Conservation (phyloP, 2,329 filamentous ascomycete species). For the Albophoma yamanashiensis region DNA sequence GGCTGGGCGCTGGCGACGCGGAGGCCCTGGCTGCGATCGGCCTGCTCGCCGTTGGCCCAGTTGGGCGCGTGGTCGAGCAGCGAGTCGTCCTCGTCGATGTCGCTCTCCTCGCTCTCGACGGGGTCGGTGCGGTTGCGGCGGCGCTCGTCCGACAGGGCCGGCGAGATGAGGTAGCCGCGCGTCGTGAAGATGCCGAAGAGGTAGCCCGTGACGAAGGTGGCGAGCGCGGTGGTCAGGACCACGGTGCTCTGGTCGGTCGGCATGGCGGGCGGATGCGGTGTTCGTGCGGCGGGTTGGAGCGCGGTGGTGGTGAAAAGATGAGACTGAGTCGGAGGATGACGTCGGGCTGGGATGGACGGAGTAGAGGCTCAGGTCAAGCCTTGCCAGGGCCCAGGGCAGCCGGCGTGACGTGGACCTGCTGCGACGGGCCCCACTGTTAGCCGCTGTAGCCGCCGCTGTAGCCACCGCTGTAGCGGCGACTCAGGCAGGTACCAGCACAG, state of each 20-base stretch:
- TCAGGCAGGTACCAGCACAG: background rate
- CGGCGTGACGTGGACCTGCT: background rate
- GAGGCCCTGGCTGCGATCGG: constrained; percentile 48
- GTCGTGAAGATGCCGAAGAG: constrained; percentile 68
- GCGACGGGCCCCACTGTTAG: background rate
- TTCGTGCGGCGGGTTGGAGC: background rate
- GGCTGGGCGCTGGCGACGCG: constrained; percentile 12
- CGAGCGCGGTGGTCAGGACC: constrained; percentile 61
- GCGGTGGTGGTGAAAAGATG: background rate
- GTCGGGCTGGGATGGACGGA: background rate
- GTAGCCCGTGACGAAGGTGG: constrained; percentile 68
- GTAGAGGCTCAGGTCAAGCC: background rate
- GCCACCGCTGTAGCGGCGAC: background rate
- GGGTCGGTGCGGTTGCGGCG: constrained; percentile 46
- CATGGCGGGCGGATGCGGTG: constrained; percentile 11
- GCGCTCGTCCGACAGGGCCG: constrained; percentile 45
- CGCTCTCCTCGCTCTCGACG: constrained; percentile 58
- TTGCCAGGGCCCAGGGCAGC: background rate
- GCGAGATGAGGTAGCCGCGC: constrained; percentile 48
- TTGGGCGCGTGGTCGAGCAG: constrained; percentile 57
- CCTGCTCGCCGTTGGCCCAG: constrained; percentile 52
- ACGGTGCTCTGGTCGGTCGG: constrained; percentile 33
- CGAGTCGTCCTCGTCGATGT: constrained; percentile 49
- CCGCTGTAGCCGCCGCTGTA: background rate
- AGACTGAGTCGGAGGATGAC: background rate